Base-by-base conservation (phyloP, 371 early-diverging fungal genomes). In the Mortierella sp. region DNA sequence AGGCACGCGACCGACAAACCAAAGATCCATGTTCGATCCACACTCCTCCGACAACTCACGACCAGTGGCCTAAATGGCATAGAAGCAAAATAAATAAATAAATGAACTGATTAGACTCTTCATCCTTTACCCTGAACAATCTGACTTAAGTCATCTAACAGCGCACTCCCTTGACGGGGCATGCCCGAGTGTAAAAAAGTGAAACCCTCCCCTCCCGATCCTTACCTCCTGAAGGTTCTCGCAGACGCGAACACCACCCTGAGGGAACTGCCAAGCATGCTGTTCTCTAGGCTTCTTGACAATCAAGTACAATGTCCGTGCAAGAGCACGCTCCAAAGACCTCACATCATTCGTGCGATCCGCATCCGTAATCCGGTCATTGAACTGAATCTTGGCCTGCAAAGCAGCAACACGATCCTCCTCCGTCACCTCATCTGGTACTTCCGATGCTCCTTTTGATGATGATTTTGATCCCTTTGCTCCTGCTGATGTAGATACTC, bases 241-340 rank as follows among this genome's bases (percentile, higher is more conserved):
- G 10, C 89, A 89, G 21, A 80, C 88, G 71, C 93, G 90, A 8
- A 96, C 88, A 6, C 89, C 90, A 24, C 95, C 95, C 76, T 93
- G 93, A 70, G 97, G 97, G 75, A 98, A 94, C 76, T 91, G 91
- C 97, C 97, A 98, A 42, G 91, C 87, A 68, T 92, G 91, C 38
- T 91, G 72, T 4, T 84, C 83, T 65, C 92, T 89, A 16, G 92
- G 91, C 75, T 92, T 91, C 87, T 93, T 94, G 28, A 97, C 94
- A 44, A 97, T 87, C 63, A 98, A 80, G 88, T 96, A 98, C 72
- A 97, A 84, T 28, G 94, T 90, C 82, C 92, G 72, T 76, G 95
- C 92, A 81, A 97, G 91, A 21, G 91, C 91, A 73, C 97, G 91
- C 89, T 97, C 96, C 81, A 97, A 87, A 26, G 94, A 94, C 88